phyloP scores from a whole-genome alignment of 1,284 basidiomycete genomes.

The Marasmius tenuissimus region DNA sequence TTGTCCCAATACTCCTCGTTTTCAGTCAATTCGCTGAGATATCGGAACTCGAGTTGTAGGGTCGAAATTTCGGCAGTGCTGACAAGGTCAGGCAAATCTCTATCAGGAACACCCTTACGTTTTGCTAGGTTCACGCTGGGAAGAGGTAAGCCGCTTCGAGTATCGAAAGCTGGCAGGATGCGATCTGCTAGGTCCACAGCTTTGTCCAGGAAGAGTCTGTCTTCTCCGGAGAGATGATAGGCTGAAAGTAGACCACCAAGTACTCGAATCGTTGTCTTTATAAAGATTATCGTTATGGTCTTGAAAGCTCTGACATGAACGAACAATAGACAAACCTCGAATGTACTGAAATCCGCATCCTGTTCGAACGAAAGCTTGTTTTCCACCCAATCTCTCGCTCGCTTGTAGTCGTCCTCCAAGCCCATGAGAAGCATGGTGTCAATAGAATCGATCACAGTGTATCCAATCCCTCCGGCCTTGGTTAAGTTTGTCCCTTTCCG shows the following conservation, averaged over 20 bases:
- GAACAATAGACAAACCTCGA: constrained; percentile 65
- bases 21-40: constrained; percentile 80
- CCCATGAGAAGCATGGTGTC: constrained; percentile 91
- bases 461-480: constrained; percentile 77
- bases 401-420: constrained; percentile 73
- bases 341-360: constrained; percentile 84
- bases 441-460: constrained; percentile 80
- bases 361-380: constrained; percentile 74
- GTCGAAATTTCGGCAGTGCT: constrained; percentile 87
- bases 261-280: constrained; percentile 42
- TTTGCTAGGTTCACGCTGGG: constrained; percentile 77
- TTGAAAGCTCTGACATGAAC: neutral
- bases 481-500: constrained; percentile 77
- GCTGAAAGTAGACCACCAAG: constrained; percentile 72
- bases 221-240: constrained; percentile 68
- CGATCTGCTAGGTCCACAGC: constrained; percentile 84
- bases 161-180: constrained; percentile 84
- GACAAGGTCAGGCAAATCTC: constrained; percentile 64
- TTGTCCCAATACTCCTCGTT: constrained; percentile 81
- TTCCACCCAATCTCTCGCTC: constrained; percentile 80
- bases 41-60: constrained; percentile 88
- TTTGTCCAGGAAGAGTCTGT: constrained; percentile 70
- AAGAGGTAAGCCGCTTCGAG: constrained; percentile 79
- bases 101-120: constrained; percentile 64
- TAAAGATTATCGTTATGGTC: constrained; percentile 6